Evolutionary conservation across 1,284 basidiomycete genomes (phyloP).

Genomic region (Apiotrichum veenhuisii): DNA sequence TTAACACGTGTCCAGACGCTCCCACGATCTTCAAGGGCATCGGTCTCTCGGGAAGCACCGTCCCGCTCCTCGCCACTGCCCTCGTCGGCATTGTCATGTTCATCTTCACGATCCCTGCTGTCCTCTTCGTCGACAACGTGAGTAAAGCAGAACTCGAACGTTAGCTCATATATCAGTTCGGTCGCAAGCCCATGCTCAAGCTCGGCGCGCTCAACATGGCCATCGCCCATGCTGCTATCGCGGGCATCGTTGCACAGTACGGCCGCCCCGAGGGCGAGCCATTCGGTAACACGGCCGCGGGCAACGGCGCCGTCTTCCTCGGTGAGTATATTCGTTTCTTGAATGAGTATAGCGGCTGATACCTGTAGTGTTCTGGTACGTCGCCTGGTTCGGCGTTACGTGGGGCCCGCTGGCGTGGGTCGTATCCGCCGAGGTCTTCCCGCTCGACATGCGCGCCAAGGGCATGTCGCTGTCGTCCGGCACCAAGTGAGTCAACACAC

Average conservation of each 20-base stretch:
- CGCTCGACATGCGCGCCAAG: no score
- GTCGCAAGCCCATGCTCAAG: constrained; percentile 41
- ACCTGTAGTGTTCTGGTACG: constrained; percentile 43
- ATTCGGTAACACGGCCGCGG: constrained; percentile 2
- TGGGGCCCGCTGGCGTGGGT: constrained; percentile 40
- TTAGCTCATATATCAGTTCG: no score
- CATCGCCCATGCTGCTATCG: constrained; percentile 43
- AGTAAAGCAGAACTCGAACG: no score
- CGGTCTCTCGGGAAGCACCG: constrained; percentile 51
- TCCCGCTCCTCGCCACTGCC: constrained; percentile 68
- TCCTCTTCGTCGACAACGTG: constrained; percentile 43
- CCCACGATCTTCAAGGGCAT: constrained; percentile 4
- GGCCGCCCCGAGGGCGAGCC: background rate
- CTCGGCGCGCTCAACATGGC: background rate
- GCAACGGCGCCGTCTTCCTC: constrained; percentile 1
- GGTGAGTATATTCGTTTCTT: no score
- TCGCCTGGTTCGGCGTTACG: constrained; percentile 43
- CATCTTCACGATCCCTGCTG: constrained; percentile 46
- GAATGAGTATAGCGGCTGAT: background rate
- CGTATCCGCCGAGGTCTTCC: constrained; percentile 35
- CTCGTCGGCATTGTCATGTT: constrained; percentile 68
- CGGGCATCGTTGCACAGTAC: constrained; percentile 35
- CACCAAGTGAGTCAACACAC: no score
- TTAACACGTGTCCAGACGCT: no score
- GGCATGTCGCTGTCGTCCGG: no score